Evolutionary conservation across 1,139 yeast species (phyloP).

Genomic region (Magnusiomyces paraingens): DNA sequence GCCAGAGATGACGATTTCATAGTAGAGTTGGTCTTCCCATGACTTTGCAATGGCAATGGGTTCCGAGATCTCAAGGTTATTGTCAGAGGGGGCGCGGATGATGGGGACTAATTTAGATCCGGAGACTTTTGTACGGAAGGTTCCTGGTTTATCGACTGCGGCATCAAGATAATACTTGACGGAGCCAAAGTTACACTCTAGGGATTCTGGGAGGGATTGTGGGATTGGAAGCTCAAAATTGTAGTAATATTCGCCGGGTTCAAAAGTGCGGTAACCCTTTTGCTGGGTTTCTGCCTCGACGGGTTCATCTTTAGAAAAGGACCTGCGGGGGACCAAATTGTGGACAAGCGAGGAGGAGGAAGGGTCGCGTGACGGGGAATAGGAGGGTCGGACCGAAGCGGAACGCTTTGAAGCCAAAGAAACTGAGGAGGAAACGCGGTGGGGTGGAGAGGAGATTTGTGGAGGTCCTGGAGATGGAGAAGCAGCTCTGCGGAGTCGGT

Average conservation of each 20-base stretch:
- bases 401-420: constrained; percentile 2
- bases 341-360: background rate
- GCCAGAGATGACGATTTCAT: constrained; percentile 83
- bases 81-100: constrained; percentile 70
- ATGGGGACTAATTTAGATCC: constrained; percentile 61
- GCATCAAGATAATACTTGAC: constrained; percentile 69
- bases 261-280: constrained; percentile 39
- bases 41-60: constrained; percentile 86
- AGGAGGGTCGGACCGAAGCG: background rate
- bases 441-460: background rate
- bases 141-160: constrained; percentile 64
- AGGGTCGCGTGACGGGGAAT: constrained; percentile 2
- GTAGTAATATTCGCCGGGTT: constrained; percentile 86
- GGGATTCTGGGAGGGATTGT: constrained; percentile 74
- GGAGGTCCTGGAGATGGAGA: constrained; percentile 15
- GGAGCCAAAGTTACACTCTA: constrained; percentile 72
- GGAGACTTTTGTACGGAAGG: constrained; percentile 69
- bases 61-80: constrained; percentile 79
- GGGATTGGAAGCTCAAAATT: constrained; percentile 87
- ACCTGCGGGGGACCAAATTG: constrained; percentile 7
- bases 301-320: constrained; percentile 14
- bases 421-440: constrained; percentile 1
- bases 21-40: constrained; percentile 89
- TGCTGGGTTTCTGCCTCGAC: constrained; percentile 15
- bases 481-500: constrained; percentile 14